Evolutionary conservation across 2,329 filamentous ascomycete genomes (phyloP).

Genomic region (Aureobasidium melanogenum): DNA sequence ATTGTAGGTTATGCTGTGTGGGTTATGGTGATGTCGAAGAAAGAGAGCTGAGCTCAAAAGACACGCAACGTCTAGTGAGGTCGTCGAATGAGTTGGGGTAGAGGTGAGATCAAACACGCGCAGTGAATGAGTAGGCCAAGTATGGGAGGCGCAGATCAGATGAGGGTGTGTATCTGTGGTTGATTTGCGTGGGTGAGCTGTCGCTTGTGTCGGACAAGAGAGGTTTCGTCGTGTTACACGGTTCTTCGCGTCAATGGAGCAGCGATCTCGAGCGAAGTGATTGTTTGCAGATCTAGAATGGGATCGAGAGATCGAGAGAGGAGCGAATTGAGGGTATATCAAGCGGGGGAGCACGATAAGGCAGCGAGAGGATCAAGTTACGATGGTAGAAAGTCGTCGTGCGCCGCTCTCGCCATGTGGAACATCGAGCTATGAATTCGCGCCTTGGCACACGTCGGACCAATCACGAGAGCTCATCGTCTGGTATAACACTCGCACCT

Average conservation of each 20-base stretch:
- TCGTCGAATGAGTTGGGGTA: not conserved
- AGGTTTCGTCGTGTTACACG: not conserved
- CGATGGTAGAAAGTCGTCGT: slow-evolving; percentile 8
- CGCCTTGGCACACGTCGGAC: slow-evolving; percentile 3
- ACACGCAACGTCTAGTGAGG: not conserved
- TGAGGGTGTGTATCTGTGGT: not conserved
- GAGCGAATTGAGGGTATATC: not conserved
- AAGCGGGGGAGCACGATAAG: slow-evolving; percentile 3
- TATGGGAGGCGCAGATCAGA: not conserved
- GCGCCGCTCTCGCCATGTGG: not conserved
- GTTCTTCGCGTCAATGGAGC: not conserved
- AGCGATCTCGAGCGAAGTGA: not conserved
- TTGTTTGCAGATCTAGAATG: not conserved
- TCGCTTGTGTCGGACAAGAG: slow-evolving; percentile 1
- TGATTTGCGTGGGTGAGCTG: not conserved
- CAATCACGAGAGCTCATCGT: not conserved
- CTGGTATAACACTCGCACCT: not conserved
- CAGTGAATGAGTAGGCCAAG: not conserved
- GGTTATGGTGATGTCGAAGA: not conserved
- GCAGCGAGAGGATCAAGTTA: not conserved
- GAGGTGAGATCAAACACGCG: not conserved
- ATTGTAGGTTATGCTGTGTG: slow-evolving; percentile 26
- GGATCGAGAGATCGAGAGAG: not conserved
- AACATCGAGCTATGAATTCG: not conserved
- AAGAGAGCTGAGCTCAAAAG: not conserved